Base-by-base conservation (phyloP, 176 grass and related monocot genomes). In the Raddia distichophylla region DNA sequence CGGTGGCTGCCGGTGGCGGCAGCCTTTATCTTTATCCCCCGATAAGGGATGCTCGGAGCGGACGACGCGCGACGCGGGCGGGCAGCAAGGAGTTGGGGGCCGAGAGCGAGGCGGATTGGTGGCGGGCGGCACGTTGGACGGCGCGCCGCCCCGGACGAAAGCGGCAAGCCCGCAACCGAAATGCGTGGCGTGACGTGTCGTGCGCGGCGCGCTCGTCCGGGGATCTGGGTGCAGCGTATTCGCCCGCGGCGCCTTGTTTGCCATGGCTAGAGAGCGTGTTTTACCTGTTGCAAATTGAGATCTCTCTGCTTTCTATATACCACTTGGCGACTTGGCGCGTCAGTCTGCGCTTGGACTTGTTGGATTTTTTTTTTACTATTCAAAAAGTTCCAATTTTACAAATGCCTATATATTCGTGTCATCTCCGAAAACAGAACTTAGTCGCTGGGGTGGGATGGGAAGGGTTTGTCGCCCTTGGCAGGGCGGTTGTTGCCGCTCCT, bases 161-260 rank as follows among this genome's bases (percentile, higher is more conserved):
- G 75, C 17, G 87, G 82, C 48, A 83, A 63, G 10, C 56, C 5
- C 5, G 80, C 46, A 87, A 83, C 86, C 1, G 87, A 73, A 64
- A 8, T 27, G n/a, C 44, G 0, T 14, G 75, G 54, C 59, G 60
- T 88, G 80, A 60, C 74, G 67, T 48, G 27, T 27, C 27, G 27
- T 27, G 27, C 27, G 27, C 27, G 27, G 27, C 27, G 67, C 74
- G 22, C 22, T 1, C 49, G n/a, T 8, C n/a, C 5, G 72, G 70
- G 52, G 62, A 58, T 60, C 46, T 17, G 0, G 47, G 35, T 40
- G 77, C 51, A 1, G 19, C 70, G 71, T 6, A 19, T 3, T 53
- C 18, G 17, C 57, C 32, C 47, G 42, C 56, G 7, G 19, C 56
- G 18, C n/a, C 10, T 57, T 22, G 10, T 20, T 59, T 59, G n/a